Base-by-base conservation (phyloP, 257 asterid genomes). In the Oldenlandia corymbosa region DNA sequence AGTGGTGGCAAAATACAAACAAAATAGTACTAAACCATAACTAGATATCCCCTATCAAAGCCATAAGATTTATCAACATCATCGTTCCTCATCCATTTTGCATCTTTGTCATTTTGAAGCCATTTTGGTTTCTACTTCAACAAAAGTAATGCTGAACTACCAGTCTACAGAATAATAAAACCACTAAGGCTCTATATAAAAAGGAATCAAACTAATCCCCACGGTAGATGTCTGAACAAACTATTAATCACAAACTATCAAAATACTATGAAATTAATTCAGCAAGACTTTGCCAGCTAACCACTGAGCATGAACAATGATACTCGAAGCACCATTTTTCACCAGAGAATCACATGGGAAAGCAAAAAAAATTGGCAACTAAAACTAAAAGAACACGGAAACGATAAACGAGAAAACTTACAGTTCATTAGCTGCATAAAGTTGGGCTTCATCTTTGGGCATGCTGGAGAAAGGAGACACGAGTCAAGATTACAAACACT, bases 381-480 rank as follows among this genome's bases (percentile, higher is more conserved):
- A 18, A 24, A 46, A 32, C 20, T 60, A 53, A 17, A 58, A 24
- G 37, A 26, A 34, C 23, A 49, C 23, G 32, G 45, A 27, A 36
- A 45, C 39, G 14, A 16, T 26, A 13, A 42, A 50, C 31, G 67
- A 45, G 59, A 66, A 60, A 61, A 69, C 94, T 71, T 80, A 91
- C 98, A 91, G 81, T 74, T 91, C 98, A 56, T 81, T 86, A 70
- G 91, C 94, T 13, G 98, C 95, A 74, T 67, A 83, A 71, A 91
- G 80, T 73, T 91, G 98, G 0, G 96, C 95, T 76, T 86, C 91
- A 2, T 86, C 98, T 77, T 76, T 86, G 27, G 98, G 96, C 97
- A 91, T 91, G 91, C 97, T 88, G 76, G 67, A 60, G 73, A 36
- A 27, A 70, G 43, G 36, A 55, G 27, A 10, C 5, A n/a, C 70